phyloP scores from a whole-genome alignment of 2,329 filamentous ascomycete genomes.

The Ophiostoma australiae region DNA sequence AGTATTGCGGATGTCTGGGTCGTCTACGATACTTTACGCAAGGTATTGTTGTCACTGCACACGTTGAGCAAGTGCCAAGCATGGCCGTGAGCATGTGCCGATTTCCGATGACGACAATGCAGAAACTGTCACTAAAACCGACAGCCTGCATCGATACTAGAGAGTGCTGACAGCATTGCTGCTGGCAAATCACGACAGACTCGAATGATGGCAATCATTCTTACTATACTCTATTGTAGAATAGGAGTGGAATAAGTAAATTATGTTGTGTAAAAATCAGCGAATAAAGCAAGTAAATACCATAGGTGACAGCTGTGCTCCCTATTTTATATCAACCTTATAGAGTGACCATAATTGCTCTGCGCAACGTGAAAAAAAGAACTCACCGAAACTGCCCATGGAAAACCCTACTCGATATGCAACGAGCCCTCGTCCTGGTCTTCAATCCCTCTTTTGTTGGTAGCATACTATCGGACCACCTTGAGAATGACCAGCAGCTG shows the following conservation, averaged over 20 bases:
- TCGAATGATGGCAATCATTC: neutral
- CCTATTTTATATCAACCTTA: neutral
- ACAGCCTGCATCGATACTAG: neutral
- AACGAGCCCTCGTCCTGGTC: neutral
- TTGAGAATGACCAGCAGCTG: neutral
- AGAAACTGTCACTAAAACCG: neutral
- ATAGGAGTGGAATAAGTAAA: neutral
- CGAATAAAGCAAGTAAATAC: neutral
- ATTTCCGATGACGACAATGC: neutral
- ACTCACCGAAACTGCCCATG: too few relatives aligned
- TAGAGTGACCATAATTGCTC: neutral
- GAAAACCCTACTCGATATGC: neutral
- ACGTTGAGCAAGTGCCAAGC: neutral
- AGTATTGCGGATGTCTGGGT: too few relatives aligned
- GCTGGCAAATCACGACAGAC: neutral
- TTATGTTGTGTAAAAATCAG: neutral
- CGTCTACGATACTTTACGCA: neutral
- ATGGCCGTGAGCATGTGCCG: neutral
- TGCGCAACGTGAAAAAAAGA: neutral
- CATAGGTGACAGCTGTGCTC: neutral
- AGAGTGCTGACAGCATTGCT: neutral
- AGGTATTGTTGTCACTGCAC: neutral
- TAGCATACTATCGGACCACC: neutral
- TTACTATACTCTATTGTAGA: neutral
- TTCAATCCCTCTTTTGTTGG: too few relatives aligned